phyloP scores from a whole-genome alignment of 352 stramenopile species.

The Phytophthora pisi region DNA sequence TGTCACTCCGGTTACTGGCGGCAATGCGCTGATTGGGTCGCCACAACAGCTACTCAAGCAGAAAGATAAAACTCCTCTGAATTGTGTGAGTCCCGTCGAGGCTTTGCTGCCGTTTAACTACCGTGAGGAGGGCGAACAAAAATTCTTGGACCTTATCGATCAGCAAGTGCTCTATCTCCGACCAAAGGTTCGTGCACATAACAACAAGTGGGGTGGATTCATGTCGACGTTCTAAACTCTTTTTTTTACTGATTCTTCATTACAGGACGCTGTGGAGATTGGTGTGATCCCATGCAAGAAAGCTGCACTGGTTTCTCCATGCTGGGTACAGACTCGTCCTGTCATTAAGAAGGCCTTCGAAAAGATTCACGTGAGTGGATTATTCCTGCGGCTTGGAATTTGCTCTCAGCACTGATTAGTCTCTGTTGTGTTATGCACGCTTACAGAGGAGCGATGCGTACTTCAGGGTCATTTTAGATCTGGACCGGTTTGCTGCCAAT shows the following conservation, averaged over 20 bases:
- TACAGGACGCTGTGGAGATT: constrained; percentile 70
- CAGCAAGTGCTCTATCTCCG: constrained; percentile 53
- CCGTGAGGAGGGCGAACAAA: constrained; percentile 56
- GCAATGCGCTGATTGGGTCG: constrained; percentile 39
- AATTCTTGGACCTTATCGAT: constrained; percentile 74
- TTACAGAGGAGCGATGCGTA: constrained; percentile 62
- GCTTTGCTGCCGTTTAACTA: constrained; percentile 70
- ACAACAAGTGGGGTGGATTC: not conserved
- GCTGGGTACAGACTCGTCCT: constrained; percentile 69
- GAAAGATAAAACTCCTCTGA: constrained; percentile 40
- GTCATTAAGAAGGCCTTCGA: constrained; percentile 66
- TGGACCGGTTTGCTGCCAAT: constrained; percentile 70
- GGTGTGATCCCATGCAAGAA: constrained; percentile 65
- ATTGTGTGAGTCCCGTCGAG: constrained; percentile 61
- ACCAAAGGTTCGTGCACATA: constrained; percentile 55
- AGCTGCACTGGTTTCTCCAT: constrained; percentile 56
- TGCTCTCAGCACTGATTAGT: constrained; percentile 6
- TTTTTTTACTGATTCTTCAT: not conserved
- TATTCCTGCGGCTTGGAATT: not conserved
- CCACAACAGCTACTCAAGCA: constrained; percentile 53
- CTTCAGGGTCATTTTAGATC: constrained; percentile 58
- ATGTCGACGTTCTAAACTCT: not conserved
- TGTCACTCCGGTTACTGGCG: constrained; percentile 31
- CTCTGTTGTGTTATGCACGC: not conserved
- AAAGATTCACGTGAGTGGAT: constrained; percentile 57